phyloP scores from a whole-genome alignment of 805 yeast species.

The Barnettozyma californica region DNA sequence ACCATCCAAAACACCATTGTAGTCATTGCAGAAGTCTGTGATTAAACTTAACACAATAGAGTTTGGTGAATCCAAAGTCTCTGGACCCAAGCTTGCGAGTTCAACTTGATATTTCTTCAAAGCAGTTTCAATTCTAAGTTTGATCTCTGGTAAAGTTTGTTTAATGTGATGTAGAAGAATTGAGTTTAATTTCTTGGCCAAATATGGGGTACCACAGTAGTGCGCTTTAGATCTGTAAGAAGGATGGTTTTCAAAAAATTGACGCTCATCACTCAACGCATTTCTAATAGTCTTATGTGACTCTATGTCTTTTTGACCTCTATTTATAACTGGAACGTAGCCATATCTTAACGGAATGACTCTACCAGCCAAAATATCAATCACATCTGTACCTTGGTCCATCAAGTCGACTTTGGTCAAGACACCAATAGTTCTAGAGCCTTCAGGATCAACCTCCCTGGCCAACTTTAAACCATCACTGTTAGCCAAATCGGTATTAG shows the following conservation, averaged over 20 bases:
- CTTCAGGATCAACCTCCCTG: conserved; percentile 97
- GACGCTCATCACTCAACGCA: conserved; percentile 76
- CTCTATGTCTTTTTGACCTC: conserved; percentile 97
- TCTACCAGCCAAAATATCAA: conserved; percentile 91
- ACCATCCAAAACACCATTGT: conserved; percentile 86
- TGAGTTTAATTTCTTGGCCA: conserved; percentile 86
- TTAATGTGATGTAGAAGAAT: conserved; percentile 87
- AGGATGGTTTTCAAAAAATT: conserved; percentile 83
- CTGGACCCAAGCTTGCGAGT: conserved; percentile 76
- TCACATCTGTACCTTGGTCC: conserved; percentile 97
- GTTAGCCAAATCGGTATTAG: conserved; percentile 95
- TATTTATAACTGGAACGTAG: conserved; percentile 92
- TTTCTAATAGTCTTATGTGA: conserved; percentile 78
- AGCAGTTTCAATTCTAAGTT: conserved; percentile 80
- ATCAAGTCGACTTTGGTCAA: conserved; percentile 92
- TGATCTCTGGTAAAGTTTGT: conserved; percentile 86
- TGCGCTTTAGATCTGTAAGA: conserved; percentile 90
- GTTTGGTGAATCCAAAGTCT: conserved; percentile 82
- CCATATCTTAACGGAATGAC: conserved; percentile 94
- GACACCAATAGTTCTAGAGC: conserved; percentile 93
- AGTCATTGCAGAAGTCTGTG: conserved; percentile 88
- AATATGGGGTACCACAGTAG: conserved; percentile 96
- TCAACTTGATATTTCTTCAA: conserved; percentile 81
- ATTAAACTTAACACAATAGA: conserved; percentile 87
- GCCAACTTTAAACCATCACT: conserved; percentile 95